Percentiles rank a stretch among this genome's conserved stretches.
Evolutionary conservation across 768 basidiomycete species (phyloP).

Genomic region (Leccinum sublutescens): DNA sequence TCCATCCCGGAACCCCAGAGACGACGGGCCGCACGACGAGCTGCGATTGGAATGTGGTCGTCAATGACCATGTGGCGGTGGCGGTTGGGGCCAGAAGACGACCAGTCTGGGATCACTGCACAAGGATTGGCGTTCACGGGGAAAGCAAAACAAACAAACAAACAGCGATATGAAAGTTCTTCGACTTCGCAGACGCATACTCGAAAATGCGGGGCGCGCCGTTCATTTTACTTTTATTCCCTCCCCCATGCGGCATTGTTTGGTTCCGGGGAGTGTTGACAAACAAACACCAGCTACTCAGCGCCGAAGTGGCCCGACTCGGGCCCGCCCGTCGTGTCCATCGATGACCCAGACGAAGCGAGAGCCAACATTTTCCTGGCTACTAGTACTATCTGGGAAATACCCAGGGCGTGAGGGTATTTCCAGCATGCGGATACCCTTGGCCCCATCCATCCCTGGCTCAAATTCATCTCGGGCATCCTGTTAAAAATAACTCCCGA

Average conservation of each 20-base stretch:
- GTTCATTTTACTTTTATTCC: not conserved
- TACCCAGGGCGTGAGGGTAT: not conserved
- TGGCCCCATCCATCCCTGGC: slow-evolving; percentile 14
- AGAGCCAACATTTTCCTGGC: not conserved
- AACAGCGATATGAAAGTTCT: slow-evolving; percentile 9
- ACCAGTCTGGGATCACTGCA: slow-evolving; percentile 7
- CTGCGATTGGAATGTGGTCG: not conserved
- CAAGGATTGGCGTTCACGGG: slow-evolving; percentile 14
- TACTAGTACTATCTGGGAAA: not conserved
- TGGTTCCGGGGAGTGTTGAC: slow-evolving; percentile 12
- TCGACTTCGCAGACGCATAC: slow-evolving; percentile 5
- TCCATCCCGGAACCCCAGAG: not conserved
- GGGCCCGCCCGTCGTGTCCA: not conserved
- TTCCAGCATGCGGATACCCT: slow-evolving; percentile 15
- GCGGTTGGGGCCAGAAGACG: not conserved
- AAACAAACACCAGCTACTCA: slow-evolving; percentile 8
- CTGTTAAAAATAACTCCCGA: slow-evolving; percentile 6
- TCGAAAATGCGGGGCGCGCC: slow-evolving; percentile 1
- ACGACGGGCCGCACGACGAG: not conserved
- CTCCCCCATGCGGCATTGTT: slow-evolving; percentile 15
- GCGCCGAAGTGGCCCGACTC: not conserved
- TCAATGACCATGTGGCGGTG: not conserved
- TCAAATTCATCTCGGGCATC: slow-evolving; percentile 1
- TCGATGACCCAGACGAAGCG: not conserved
- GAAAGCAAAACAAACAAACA: not conserved